Conservation (phyloP, 352 stramenopile genomes). For the Pythium phragmitis region DNA sequence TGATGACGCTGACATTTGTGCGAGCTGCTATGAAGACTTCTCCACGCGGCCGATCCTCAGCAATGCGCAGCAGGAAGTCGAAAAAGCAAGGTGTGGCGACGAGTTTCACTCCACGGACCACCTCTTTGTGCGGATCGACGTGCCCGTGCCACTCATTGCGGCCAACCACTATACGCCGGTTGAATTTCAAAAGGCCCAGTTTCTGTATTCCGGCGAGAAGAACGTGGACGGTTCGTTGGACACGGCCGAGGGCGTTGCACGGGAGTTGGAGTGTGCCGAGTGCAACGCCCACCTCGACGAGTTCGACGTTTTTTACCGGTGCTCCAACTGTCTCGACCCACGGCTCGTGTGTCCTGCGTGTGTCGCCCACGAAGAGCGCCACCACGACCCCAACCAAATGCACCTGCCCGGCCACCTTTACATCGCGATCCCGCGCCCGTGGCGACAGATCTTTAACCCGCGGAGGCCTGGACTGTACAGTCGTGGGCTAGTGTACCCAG, state of each 20-base stretch:
- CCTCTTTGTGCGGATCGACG: constrained; percentile 61
- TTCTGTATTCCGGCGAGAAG: constrained; percentile 12
- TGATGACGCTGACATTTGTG: constrained; percentile 71
- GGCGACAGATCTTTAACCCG: constrained; percentile 38
- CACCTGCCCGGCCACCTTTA: constrained; percentile 70
- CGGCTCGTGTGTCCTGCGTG: constrained; percentile 53
- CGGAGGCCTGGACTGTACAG: constrained; percentile 33
- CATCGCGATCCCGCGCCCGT: constrained; percentile 49
- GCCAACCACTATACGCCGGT: constrained; percentile 49
- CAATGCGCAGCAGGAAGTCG: constrained; percentile 14
- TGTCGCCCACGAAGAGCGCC: constrained; percentile 47
- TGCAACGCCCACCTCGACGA: constrained; percentile 27
- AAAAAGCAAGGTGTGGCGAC: constrained; percentile 3
- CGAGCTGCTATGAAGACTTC: constrained; percentile 55
- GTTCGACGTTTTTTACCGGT: constrained; percentile 50
- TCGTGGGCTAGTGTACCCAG: constrained; percentile 43
- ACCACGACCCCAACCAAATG: constrained; percentile 45
- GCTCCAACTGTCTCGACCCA: constrained; percentile 53
- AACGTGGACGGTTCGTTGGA: background rate
- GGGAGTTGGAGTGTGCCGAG: constrained; percentile 13
- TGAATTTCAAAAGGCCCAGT: constrained; percentile 21
- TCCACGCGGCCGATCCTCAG: constrained; percentile 19
- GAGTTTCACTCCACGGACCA: constrained; percentile 46
- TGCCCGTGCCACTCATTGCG: constrained; percentile 64
- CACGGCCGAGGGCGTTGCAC: constrained; percentile 3